Base-by-base conservation (phyloP, 257 asterid species). In the Fraxinus excelsior region DNA sequence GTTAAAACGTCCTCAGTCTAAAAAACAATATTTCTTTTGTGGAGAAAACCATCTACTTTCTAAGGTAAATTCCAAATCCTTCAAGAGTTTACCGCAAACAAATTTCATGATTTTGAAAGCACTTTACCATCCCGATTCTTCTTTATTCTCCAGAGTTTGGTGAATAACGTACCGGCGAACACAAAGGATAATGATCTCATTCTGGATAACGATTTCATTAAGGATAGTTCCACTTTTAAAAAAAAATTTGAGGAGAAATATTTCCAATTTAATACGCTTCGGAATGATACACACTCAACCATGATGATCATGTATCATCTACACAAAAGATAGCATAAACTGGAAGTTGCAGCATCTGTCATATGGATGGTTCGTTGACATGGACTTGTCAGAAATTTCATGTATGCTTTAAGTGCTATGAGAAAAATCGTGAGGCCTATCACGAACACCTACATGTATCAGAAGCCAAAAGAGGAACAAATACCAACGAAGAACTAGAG, bases 251-350 rank as follows among this genome's bases (percentile, higher is more conserved):
- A 84, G 85, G 76, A 71, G 44, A 90, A 87, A 44, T 60, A 85
- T 67, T 93, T 83, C 58, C 96, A 90, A 74, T 93, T 93, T 62
- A 88, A 88, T 73, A 74, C 91, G 3, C 89, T 87, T 76, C 92
- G 96, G 5, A 90, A 89, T 26, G 96, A 96, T 62, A 91, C 91
- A 82, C 86, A 91, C 79, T 93, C 96, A 13, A 81, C 97, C 29
- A 93, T 90, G 96, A 93, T 93, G 96, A 90, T 93, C 80, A 25
- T 93, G 76, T 78, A 87, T 80, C 90, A 88, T 81, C 92, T 92
- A 75, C 80, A 79, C 80, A 76, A 83, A 73, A 31, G 73, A 60
- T 73, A 32, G 32, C 74, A n/a, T 58, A 66, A 56, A 74, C 60
- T 28, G 72, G 73, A 29, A 73, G 71, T 12, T 85, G 91, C 79